Base-by-base conservation (phyloP, 2,329 filamentous ascomycete genomes). In the Penicillium hordei region DNA sequence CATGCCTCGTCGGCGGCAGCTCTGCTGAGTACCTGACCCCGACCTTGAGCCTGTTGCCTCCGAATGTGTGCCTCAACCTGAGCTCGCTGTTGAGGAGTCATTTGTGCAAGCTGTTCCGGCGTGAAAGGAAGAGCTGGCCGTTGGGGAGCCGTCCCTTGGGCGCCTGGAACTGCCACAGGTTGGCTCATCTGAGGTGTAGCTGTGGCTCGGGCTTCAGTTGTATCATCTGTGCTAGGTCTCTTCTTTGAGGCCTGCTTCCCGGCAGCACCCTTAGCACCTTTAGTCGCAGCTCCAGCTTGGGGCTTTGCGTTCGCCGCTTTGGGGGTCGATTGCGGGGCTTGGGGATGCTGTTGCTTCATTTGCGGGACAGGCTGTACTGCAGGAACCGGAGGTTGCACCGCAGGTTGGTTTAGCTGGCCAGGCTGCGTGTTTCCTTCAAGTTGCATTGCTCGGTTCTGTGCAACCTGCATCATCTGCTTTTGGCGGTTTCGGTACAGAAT, bases 151-250 rank as follows among this genome's bases (percentile, higher is more conserved):
- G 66, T 57, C 52, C 64, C 49, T 31, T 39, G n/a, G 17, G 65
- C 55, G 33, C 60, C 61, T 44, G 68, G 63, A 44, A 60, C 40
- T 34, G 62, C 25, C 6, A 61, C 55, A 42, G 65, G 62, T 42
- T 71, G 69, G 23, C 58, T 59, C 34, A 68, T 58, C 39, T 68
- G 65, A 43, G 74, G 68, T 3, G 64, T 40, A 55, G 75, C 74
- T 8, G 74, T 74, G 59, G 76, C 72, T 45, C 74, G 74, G 33
- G 72, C 65, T 55, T 80, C 79, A 36, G 75, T 65, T n/a, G 74
- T 68, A 64, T 83, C 80, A 62, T 83, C 80, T 54, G 71, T 74
- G 54, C 68, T 74, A 4, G 75, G 66, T 58, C 81, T 76, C 60
- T 81, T 81, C 57, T 75, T 77, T 15, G 72, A 62, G n/a, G 68